Base-by-base conservation (phyloP, 805 yeast genomes). In the Kurtzmaniella cleridarum region DNA sequence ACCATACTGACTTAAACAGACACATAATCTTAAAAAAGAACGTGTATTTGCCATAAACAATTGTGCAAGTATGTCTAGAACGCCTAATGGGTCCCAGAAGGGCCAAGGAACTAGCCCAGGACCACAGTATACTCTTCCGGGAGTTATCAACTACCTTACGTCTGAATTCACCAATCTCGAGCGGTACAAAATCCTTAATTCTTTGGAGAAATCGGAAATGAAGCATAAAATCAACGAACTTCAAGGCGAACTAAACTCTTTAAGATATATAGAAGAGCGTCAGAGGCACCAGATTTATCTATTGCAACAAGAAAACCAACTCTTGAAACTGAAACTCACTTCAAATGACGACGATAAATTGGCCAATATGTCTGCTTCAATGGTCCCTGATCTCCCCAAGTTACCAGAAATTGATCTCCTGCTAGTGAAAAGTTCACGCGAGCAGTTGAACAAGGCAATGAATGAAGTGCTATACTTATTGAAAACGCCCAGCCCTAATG, bases 21-120 rank as follows among this genome's bases (percentile, higher is more conserved):
- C 12, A 18, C 39, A 27, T 32, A 30, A 18, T 36, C 34, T 17
- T 16, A 34, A 35, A 32, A 27, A 16, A 34, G 66, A 63, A 41
- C 86, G 24, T 20, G 5, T 5, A 20, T 5, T 20, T 79, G 44
- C 95, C 95, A 17, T 83, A 85, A 48, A 82, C 85, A 41, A 59
- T 85, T 32, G 66, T 85, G 23, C 83, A 93, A 11, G 91, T 95
- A 3, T 80, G 93, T 7, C 85, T 93, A 0, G 80, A 91, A 3
- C 75, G 90, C 0, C 62, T 85, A 17, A 50, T 85, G 36, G 78
- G 82, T 7, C 71, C 82, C 73, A 54, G 72, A 24, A 84, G 84
- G 52, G 76, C 81, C 34, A 79, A 80, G 60, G 68, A 73, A 36
- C 84, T 85, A 8, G 24, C 48, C 62, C 57, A 3, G 32, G 49